Conservation (phyloP, 2,329 filamentous ascomycete species). For the Alternaria dauci region DNA sequence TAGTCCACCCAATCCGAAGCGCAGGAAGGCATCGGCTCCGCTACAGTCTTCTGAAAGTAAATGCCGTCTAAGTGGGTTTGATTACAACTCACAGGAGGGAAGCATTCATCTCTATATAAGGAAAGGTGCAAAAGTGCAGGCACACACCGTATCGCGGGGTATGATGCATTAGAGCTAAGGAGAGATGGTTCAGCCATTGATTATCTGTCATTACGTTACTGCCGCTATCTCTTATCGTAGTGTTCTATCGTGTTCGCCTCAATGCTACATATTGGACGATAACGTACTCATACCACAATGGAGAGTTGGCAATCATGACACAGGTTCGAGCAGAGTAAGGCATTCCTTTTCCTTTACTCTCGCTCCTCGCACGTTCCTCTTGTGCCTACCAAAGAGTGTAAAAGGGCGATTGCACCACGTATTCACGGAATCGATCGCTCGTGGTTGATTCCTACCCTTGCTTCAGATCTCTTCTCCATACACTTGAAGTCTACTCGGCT, state of each 20-base stretch:
- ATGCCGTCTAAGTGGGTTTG: conserved; percentile 20
- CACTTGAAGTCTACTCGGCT: too few relatives aligned
- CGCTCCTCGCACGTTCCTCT: not conserved
- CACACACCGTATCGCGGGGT: conserved; percentile 15
- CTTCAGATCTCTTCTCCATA: not conserved
- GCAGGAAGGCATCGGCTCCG: conserved; percentile 22
- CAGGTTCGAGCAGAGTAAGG: not conserved
- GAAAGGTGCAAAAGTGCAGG: conserved; percentile 25
- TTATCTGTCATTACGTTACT: not conserved
- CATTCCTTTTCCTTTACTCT: not conserved
- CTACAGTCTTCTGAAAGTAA: conserved; percentile 23
- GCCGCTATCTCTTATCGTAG: not conserved
- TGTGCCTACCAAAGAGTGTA: not conserved
- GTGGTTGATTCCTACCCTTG: not conserved
- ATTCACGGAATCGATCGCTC: not conserved
- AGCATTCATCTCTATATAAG: conserved; percentile 29
- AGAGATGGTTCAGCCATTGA: not conserved
- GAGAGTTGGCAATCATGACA: not conserved
- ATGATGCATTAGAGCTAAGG: not conserved
- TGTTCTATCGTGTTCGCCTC: not conserved
- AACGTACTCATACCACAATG: not conserved
- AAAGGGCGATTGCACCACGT: not conserved
- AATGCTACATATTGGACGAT: not conserved
- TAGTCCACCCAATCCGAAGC: conserved; percentile 33
- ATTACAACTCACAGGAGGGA: conserved; percentile 30